Evolutionary conservation across 192 early-diverging fungal genomes (phyloP).

Genomic region (Kickxella alabastrina): DNA sequence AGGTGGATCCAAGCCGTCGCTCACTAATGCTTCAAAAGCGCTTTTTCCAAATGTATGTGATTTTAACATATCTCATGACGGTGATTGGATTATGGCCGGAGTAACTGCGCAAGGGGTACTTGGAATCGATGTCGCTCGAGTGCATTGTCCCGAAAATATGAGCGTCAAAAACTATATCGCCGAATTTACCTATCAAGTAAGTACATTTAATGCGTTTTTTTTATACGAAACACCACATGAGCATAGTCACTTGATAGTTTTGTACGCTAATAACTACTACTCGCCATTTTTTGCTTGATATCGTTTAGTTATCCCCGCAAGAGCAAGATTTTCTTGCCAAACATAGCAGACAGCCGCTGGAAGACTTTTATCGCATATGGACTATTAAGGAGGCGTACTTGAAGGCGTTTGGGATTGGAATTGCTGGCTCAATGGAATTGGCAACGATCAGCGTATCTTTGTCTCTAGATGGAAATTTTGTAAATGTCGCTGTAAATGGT

Average conservation of each 20-base stretch:
- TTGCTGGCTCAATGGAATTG: constrained; percentile 10
- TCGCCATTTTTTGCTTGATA: neutral
- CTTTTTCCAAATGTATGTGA: constrained; percentile 6
- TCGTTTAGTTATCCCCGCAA: constrained; percentile 22
- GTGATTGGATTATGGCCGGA: constrained; percentile 30
- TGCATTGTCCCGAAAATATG: constrained; percentile 13
- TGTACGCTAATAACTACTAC: neutral
- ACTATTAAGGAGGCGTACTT: constrained; percentile 43
- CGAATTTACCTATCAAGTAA: constrained; percentile 27
- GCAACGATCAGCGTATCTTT: constrained; percentile 13
- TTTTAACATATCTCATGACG: constrained; percentile 49
- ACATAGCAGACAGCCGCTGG: constrained; percentile 3
- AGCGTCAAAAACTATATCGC: constrained; percentile 14
- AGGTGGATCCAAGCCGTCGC: constrained; percentile 21
- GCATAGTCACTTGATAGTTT: constrained; percentile 20
- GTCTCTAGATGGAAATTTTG: neutral
- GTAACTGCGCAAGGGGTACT: constrained; percentile 7
- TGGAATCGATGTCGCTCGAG: constrained; percentile 33
- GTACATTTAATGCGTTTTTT: no score
- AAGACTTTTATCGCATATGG: constrained; percentile 42
- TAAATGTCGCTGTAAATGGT: neutral
- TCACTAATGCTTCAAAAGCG: neutral
- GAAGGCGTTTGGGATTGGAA: constrained; percentile 35
- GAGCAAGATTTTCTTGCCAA: constrained; percentile 11
- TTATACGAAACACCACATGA: constrained; percentile 21